Evolutionary conservation across 2,329 filamentous ascomycete genomes (phyloP), one percentile per base, ranked within the genome.

Genomic region (Colletotrichum salicis): DNA sequence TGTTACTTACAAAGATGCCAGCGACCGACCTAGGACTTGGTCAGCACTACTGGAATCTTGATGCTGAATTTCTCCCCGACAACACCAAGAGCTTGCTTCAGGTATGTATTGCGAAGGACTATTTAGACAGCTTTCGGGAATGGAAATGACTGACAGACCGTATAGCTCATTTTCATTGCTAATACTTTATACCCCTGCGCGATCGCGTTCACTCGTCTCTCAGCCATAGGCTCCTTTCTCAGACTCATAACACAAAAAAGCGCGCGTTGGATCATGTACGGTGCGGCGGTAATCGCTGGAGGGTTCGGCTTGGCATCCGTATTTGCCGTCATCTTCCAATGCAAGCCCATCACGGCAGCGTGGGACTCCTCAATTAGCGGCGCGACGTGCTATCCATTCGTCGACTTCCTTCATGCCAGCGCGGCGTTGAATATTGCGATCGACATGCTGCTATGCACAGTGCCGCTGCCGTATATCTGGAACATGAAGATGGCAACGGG

Each of bases 401-500:
- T 75, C 67, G 33, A 78, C 67, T 78, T 77, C 55, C 52, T 80
- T 24, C 77, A 77, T 51, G 74, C 71, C 62, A 79, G 77, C 71
- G 74, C 79, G 1, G 76, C 76, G 35, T 74, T 80, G 66, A 79
- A 76, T 58, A 69, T 80, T 8, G 67, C 68, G 2, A 79, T 77
- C 6, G 80, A 81, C 51, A 62, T 79, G 4, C 51, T 79, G 5
- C 71, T 81, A 10, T 78, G 79, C 58, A 65, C 75, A 1, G 75
- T 76, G 41, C 79, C 80, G 0, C 70, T 81, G 45, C 78, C 76
- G 15, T 76, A 75, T 19, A 77, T 80, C 45, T 80, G 76, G 78
- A 72, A 66, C 10, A 65, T 80, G 56, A 74, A 75, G 19, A 68
- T 80, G 24, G 75, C 79, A 6, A 45, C 57, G 37, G 73, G 70